Conservation (phyloP, 2,329 filamentous ascomycete species). For the Pestalotiopsis sp. region DNA sequence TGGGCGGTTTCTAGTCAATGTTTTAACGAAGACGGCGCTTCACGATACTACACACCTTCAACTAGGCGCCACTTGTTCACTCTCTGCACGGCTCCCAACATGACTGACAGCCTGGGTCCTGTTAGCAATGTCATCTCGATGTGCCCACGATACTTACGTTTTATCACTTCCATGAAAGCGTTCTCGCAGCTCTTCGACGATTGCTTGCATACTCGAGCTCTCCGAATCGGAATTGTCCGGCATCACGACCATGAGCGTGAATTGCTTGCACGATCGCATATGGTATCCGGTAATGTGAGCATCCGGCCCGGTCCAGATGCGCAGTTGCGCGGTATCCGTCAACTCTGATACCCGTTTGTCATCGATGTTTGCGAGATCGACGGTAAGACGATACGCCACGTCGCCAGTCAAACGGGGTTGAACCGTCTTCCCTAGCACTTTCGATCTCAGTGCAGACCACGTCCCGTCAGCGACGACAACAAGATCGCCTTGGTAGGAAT, state of each 20-base stretch:
- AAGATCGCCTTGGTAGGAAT: not conserved
- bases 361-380: not conserved
- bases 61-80: not conserved
- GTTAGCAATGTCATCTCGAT: too few relatives aligned
- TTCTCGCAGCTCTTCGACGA: not conserved
- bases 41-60: not conserved
- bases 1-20: too few relatives aligned
- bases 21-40: not conserved
- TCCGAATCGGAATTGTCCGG: not conserved
- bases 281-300: not conserved
- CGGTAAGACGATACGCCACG: not conserved
- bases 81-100: not conserved
- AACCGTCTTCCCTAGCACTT: not conserved
- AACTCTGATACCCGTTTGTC: not conserved
- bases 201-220: not conserved
- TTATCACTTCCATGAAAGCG: not conserved
- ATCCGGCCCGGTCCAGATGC: not conserved
- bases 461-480: slow-evolving; percentile 4
- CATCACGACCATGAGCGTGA: not conserved
- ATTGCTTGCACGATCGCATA: not conserved
- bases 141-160: too few relatives aligned
- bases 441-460: not conserved
- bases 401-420: not conserved
- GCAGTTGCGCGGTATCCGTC: not conserved
- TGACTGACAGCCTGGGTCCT: not conserved